Base-by-base conservation (phyloP, 345 rosid species). In the Dipteronia sinensis region DNA sequence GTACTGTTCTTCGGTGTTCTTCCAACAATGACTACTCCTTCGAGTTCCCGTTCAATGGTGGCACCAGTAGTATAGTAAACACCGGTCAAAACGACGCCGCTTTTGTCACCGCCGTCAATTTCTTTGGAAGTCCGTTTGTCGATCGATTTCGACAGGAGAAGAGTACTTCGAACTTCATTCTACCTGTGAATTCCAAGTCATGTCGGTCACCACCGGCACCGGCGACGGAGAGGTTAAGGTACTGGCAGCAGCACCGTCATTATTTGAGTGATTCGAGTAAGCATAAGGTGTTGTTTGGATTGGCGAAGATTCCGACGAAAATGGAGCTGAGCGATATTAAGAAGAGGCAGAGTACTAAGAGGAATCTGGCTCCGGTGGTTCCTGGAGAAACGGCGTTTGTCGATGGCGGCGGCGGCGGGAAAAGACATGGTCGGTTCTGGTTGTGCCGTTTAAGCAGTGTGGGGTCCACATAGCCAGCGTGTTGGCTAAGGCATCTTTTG, bases 241-340 rank as follows among this genome's bases (percentile, higher is more conserved):
- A 34, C 4, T 6, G 38, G 38, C 38, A 34, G 38, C 38, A 34
- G 38, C 38, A 34, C 38, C 38, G 38, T 34, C 38, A 34, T 34
- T 34, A 4, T 34, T 34, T 34, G 38, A 34, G 49, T 46, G 49
- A 46, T 8, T 62, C 22, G 0, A 67, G 76, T 58, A 82, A 56
- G 74, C 77, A 65, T 31, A 82, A 51, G 79, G 83, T 72, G 13
- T 31, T 83, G 65, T 67, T 86, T 63, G 88, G 88, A 29, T 25
- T 77, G 76, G 78, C 77, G 25, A 88, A 79, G 79, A 62, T 83
- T 74, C 86, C 83, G 22, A 0, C 73, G n/a, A 78, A 42, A 73
- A 78, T 86, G 86, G 85, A 88, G 44, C 73, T 88, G 42, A 68
- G 76, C 38, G 89, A 86, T n/a, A 77, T 88, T 9, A 85, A 74